Conservation (phyloP, 208 protist species). For the Acanthamoeba castellanii region DNA sequence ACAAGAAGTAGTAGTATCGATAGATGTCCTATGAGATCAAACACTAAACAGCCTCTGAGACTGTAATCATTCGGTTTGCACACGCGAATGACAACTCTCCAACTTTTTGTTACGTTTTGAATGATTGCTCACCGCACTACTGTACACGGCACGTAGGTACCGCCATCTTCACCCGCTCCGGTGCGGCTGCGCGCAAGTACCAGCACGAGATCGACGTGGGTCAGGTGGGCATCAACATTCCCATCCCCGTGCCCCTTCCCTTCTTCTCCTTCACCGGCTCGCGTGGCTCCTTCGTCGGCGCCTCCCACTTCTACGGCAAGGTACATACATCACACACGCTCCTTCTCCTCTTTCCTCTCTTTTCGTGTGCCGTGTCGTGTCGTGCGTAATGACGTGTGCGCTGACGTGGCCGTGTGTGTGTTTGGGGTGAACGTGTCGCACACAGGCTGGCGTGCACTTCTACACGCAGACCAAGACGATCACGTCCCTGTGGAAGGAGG, state of each 20-base stretch:
- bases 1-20: neutral
- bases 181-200: slow-evolving; percentile 93
- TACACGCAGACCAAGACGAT: slow-evolving; percentile 95
- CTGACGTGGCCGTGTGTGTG: neutral
- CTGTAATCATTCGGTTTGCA: neutral
- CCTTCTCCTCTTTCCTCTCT: neutral
- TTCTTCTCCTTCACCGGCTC: slow-evolving; percentile 95
- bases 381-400: neutral
- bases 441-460: slow-evolving; percentile 90
- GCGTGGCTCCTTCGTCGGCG: slow-evolving; percentile 91
- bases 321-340: neutral
- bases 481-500: slow-evolving; percentile 88
- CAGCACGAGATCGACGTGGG: slow-evolving; percentile 92
- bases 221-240: slow-evolving; percentile 95
- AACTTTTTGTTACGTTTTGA: no score
- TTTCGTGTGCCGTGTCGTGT: neutral
- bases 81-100: neutral
- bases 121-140: neutral
- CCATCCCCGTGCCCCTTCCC: slow-evolving; percentile 95
- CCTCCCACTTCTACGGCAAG: slow-evolving; percentile 94
- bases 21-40: neutral
- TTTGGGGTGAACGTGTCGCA: neutral
- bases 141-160: slow-evolving; percentile 64
- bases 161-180: slow-evolving; percentile 93
- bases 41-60: neutral